phyloP scores from a whole-genome alignment of 495 filamentous ascomycete species.

The Cercophora sp. region DNA sequence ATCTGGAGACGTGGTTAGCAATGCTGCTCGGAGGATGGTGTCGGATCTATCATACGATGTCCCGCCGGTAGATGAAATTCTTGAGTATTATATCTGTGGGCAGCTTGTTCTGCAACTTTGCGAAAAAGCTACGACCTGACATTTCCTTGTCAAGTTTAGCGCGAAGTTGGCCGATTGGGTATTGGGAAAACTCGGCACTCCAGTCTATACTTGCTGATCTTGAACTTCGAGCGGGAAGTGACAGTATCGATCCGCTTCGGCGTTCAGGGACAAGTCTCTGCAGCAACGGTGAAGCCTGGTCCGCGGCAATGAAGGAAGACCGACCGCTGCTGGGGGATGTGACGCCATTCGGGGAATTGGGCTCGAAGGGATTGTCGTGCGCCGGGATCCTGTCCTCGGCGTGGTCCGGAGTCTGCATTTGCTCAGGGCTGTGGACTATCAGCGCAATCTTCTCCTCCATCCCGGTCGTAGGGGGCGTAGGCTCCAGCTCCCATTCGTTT shows the following conservation, averaged over 20 bases:
- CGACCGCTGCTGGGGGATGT: no score
- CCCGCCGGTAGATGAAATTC: conserved; percentile 11
- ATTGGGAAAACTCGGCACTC: neutral
- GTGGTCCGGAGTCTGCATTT: no score
- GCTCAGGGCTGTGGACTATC: neutral
- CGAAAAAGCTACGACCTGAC: neutral
- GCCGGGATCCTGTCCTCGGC: no score
- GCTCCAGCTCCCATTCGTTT: neutral
- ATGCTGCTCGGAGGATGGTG: no score
- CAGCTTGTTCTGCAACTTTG: neutral
- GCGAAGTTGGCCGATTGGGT: conserved; percentile 1
- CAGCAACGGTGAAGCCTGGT: no score
- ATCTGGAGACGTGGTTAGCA: conserved; percentile 12
- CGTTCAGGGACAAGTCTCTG: no score
- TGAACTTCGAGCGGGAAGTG: neutral
- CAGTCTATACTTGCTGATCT: neutral
- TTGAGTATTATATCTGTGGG: neutral
- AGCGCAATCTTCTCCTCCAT: neutral
- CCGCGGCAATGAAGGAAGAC: no score
- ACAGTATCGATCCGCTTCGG: no score
- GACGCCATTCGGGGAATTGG: no score
- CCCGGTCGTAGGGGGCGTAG: neutral
- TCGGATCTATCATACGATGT: conserved; percentile 17
- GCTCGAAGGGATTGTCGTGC: no score
- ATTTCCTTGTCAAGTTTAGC: neutral